phyloP scores from a whole-genome alignment of 208 protist species.

The Borovskyia barvae region DNA sequence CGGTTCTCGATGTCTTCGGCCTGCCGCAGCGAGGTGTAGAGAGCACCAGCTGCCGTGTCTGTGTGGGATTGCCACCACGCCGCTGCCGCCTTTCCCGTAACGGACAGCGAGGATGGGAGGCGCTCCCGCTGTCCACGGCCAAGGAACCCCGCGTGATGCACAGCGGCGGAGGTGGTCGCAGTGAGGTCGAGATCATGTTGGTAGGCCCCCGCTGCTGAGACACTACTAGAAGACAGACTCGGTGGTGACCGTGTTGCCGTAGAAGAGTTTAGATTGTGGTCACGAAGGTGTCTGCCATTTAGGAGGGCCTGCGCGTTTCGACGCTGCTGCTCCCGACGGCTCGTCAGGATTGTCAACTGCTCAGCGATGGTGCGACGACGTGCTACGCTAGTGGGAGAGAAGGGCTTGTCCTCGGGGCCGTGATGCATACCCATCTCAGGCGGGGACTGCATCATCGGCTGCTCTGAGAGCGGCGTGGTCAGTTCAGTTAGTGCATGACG shows the following conservation, averaged over 20 bases:
- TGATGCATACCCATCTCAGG: too few species aligned
- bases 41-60: constrained; percentile 15
- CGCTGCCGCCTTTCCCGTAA: neutral
- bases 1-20: constrained; percentile 13
- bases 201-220: too few species aligned
- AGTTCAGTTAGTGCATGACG: too few species aligned
- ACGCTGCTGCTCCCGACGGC: constrained; percentile 45
- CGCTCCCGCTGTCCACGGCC: too few species aligned
- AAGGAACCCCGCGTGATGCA: too few species aligned
- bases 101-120: too few species aligned
- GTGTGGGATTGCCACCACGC: constrained; percentile 8
- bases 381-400: constrained; percentile 8
- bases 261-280: too few species aligned
- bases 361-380: constrained; percentile 34
- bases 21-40: constrained; percentile 11
- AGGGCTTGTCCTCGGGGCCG: neutral
- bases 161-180: too few species aligned
- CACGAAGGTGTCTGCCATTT: too few species aligned
- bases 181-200: too few species aligned
- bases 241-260: too few species aligned
- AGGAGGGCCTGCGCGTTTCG: constrained; percentile 21
- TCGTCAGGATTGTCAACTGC: constrained; percentile 44
- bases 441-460: neutral
- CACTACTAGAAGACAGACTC: too few species aligned
- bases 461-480: neutral